These are phyloP conservation scores for Parasarocladium wereldwijsianum DNA, from an alignment of 2,329 filamentous ascomycete species.

Conservation along the genomic window DNA sequence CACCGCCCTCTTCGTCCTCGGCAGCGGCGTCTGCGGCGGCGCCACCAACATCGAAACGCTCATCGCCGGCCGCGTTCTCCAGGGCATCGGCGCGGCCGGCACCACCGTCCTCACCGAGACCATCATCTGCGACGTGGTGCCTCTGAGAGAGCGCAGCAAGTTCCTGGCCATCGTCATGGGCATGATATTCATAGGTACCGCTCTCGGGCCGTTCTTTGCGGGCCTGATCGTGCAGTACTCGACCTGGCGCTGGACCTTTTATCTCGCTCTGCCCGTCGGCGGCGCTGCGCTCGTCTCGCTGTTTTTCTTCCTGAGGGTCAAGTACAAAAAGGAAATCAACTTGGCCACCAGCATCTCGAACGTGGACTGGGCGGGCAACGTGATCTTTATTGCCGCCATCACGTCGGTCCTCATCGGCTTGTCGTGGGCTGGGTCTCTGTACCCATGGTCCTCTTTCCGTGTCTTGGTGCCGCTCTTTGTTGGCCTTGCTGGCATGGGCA, in stretches of 20 bases:
- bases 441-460: slow-evolving; percentile 30
- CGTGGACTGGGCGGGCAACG: slow-evolving; percentile 26
- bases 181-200: slow-evolving; percentile 17
- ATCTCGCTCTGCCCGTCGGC: slow-evolving; percentile 21
- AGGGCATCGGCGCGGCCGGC: slow-evolving; percentile 20
- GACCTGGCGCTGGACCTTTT: slow-evolving; percentile 30
- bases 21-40: slow-evolving; percentile 10
- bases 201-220: slow-evolving; percentile 18
- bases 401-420: slow-evolving; percentile 31
- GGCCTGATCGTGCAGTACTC: slow-evolving; percentile 12
- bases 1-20: slow-evolving; percentile 10
- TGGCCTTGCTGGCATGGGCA: slow-evolving; percentile 21
- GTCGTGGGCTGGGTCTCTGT: slow-evolving; percentile 35
- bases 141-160: slow-evolving; percentile 27
- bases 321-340: slow-evolving; percentile 7
- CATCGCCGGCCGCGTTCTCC: slow-evolving; percentile 9
- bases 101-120: slow-evolving; percentile 10
- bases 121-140: slow-evolving; percentile 28
- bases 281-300: slow-evolving; percentile 10
- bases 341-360: slow-evolving; percentile 8
- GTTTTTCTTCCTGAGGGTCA: slow-evolving; percentile 11
- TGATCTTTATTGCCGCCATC: slow-evolving; percentile 20
- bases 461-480: slow-evolving; percentile 32
- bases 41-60: slow-evolving; percentile 4
- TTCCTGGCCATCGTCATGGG: slow-evolving; percentile 18